Evolutionary conservation across 108 stramenopile genomes (phyloP).

Genomic region (Nitzschia sp.): DNA sequence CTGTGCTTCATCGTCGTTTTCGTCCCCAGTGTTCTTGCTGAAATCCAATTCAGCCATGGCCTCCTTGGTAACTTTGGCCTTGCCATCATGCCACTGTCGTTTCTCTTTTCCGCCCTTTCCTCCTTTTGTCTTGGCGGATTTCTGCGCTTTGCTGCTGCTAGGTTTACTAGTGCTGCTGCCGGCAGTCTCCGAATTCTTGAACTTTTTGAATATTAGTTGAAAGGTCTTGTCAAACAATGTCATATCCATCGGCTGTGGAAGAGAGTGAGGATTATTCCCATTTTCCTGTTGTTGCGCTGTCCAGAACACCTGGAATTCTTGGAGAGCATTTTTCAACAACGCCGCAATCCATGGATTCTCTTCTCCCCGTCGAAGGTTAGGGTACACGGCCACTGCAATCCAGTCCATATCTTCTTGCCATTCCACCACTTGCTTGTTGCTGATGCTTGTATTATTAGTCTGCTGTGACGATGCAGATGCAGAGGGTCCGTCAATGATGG

Average conservation of each 20-base stretch:
- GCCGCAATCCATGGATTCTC: conserved; percentile 40
- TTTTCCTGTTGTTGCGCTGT: not conserved
- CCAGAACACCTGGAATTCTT: conserved; percentile 34
- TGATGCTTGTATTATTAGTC: too few relatives aligned
- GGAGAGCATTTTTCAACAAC: conserved; percentile 20
- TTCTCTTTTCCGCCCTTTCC: conserved; percentile 70
- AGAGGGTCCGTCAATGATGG: conserved; percentile 3
- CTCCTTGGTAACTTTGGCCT: conserved; percentile 75
- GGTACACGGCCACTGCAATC: conserved; percentile 45
- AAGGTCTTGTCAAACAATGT: conserved; percentile 45
- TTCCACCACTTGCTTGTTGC: conserved; percentile 27
- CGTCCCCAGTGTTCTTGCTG: conserved; percentile 39
- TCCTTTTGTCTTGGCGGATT: not conserved
- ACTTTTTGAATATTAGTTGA: conserved; percentile 40
- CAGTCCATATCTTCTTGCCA: conserved; percentile 42
- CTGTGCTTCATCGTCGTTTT: conserved; percentile 16
- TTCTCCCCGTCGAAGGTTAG: conserved; percentile 42
- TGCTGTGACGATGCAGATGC: too few relatives aligned
- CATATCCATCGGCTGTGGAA: conserved; percentile 13
- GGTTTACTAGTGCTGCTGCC: conserved; percentile 1
- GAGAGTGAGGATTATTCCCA: not conserved
- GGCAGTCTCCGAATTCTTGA: conserved; percentile 18
- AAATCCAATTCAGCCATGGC: conserved; percentile 72
- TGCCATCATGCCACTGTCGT: conserved; percentile 81
- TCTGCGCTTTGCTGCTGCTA: conserved; percentile 18